Conservation (phyloP, 148 eudicot genomes). For the Chenopodium formosanum region DNA sequence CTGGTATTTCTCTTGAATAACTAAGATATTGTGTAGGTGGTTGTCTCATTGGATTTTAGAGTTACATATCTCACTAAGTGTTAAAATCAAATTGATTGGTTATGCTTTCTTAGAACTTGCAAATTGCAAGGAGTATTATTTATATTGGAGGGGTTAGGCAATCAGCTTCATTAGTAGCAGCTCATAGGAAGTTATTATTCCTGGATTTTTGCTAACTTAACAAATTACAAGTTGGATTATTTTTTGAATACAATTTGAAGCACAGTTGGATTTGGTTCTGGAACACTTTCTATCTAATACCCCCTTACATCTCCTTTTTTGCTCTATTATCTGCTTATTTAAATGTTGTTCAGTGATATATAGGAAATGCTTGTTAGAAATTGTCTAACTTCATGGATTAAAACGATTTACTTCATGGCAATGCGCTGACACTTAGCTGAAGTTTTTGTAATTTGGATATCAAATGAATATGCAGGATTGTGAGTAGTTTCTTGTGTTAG, state of each 20-base stretch:
- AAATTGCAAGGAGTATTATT: too few relatives aligned
- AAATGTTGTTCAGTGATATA: neutral
- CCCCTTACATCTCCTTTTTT: neutral
- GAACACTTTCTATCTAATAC: neutral
- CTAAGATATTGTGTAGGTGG: neutral
- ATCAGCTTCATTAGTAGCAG: neutral
- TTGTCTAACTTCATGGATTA: neutral
- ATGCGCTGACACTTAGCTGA: neutral
- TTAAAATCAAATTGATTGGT: neutral
- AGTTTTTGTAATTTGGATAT: neutral
- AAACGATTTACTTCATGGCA: neutral
- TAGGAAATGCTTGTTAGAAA: neutral
- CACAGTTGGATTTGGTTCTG: neutral
- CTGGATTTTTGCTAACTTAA: neutral
- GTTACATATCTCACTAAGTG: neutral
- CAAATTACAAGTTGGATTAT: neutral
- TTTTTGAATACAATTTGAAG: neutral
- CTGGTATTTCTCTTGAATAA: conserved; percentile 49
- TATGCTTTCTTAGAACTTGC: too few relatives aligned
- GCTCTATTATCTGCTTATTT: neutral
- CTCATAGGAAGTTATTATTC: neutral
- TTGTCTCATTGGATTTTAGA: neutral
- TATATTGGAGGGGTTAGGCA: neutral
- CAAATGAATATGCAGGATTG: neutral
- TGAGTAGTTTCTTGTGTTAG: conserved; percentile 11